Evolutionary conservation across 192 early-diverging fungal species (phyloP).

Genomic region (Coemansia sp.): DNA sequence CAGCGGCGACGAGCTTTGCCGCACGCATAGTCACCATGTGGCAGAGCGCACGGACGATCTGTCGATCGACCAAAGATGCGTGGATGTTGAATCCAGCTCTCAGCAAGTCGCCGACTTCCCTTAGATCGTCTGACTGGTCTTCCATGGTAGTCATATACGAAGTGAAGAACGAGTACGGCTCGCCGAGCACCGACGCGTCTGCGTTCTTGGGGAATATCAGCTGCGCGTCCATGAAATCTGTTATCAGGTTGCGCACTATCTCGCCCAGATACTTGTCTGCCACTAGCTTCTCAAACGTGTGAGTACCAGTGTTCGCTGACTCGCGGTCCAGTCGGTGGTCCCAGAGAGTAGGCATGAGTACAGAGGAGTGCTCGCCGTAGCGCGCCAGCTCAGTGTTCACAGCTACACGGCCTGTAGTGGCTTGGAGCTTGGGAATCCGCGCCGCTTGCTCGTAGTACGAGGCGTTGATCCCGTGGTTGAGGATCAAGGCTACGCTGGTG

Average conservation of each 20-base stretch:
- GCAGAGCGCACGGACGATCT: conserved; percentile 79
- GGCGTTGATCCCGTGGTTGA: conserved; percentile 95
- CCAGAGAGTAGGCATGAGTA: conserved; percentile 77
- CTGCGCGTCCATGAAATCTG: conserved; percentile 81
- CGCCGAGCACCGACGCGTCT: conserved; percentile 57
- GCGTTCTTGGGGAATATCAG: conserved; percentile 68
- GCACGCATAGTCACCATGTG: conserved; percentile 83
- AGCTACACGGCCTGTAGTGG: conserved; percentile 61
- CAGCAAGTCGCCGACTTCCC: conserved; percentile 68
- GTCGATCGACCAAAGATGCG: conserved; percentile 75
- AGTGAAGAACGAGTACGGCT: conserved; percentile 76
- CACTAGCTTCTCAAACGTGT: conserved; percentile 94
- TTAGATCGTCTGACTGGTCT: conserved; percentile 67
- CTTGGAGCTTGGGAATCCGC: neutral
- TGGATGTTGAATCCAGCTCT: conserved; percentile 68
- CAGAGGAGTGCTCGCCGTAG: conserved; percentile 70
- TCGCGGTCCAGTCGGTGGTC: conserved; percentile 83
- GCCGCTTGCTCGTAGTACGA: conserved; percentile 79
- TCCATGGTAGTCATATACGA: conserved; percentile 76
- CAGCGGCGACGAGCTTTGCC: conserved; percentile 75
- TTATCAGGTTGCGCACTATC: conserved; percentile 76
- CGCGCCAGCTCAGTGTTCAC: conserved; percentile 97
- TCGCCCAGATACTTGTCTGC: conserved; percentile 96
- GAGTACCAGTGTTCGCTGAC: conserved; percentile 76
- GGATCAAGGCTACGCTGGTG: conserved; percentile 81